A percentile compares a stretch with the other conserved stretches of the same genome.
phyloP scores from a whole-genome alignment of 345 rosid species.

The Murraya paniculata region DNA sequence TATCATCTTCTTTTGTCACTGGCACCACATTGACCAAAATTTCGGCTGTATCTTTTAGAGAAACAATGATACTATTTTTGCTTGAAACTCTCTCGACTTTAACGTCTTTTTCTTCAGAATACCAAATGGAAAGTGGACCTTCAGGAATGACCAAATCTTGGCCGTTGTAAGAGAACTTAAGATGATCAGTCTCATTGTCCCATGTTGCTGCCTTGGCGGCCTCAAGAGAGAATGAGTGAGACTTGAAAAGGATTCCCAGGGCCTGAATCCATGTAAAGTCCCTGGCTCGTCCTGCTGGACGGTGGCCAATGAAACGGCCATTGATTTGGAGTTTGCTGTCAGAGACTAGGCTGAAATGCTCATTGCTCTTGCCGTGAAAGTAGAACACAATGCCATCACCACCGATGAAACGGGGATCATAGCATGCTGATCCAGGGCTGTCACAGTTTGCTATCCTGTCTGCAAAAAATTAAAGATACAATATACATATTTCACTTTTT shows the following conservation, averaged over 20 bases:
- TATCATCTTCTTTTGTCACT: constrained; percentile 22
- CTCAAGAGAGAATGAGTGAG: constrained; percentile 16
- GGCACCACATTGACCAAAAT: constrained; percentile 25
- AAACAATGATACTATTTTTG: constrained; percentile 19
- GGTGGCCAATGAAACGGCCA: constrained; percentile 51
- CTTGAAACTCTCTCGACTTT: constrained; percentile 26
- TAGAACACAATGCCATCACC: constrained; percentile 60
- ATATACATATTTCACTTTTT: too few species aligned
- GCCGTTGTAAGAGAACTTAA: constrained; percentile 14
- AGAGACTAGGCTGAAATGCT: constrained; percentile 51
- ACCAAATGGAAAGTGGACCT: constrained; percentile 17
- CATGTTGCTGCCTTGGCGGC: constrained; percentile 21
- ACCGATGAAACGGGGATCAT: constrained; percentile 55
- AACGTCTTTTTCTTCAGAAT: constrained; percentile 17
- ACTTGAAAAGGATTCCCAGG: constrained; percentile 39
- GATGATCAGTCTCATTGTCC: constrained; percentile 21
- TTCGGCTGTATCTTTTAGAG: constrained; percentile 11
- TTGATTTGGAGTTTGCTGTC: constrained; percentile 52
- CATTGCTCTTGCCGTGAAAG: constrained; percentile 56
- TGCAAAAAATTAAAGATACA: background rate
- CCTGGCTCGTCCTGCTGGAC: constrained; percentile 40
- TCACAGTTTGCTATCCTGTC: constrained; percentile 43
- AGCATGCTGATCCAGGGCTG: constrained; percentile 58
- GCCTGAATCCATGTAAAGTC: constrained; percentile 67
- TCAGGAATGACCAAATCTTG: constrained; percentile 9